A percentile compares a stretch with the other conserved stretches of the same genome.
These are phyloP conservation scores for Xerocomus amazonicus DNA, from an alignment of 1,284 basidiomycete genomes.

Conservation along the genomic window DNA sequence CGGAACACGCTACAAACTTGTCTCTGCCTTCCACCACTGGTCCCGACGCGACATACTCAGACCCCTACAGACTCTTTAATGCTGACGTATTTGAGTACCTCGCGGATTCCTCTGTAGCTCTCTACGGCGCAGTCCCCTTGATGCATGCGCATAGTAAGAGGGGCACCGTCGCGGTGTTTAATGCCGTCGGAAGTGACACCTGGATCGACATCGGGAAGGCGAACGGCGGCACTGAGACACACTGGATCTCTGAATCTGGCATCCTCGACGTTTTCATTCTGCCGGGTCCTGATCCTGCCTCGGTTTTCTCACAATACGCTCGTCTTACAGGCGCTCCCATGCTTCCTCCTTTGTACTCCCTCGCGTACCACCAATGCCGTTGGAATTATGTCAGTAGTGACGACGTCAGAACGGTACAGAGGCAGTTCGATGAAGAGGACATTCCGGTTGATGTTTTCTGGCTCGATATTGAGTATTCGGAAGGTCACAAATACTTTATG, in stretches of 20 bases:
- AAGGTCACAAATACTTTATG: slow-evolving; percentile 96
- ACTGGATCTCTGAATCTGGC: slow-evolving; percentile 97
- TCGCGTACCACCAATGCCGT: slow-evolving; percentile 96
- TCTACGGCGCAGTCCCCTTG: slow-evolving; percentile 90
- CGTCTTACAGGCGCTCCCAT: slow-evolving; percentile 81
- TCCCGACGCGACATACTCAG: slow-evolving; percentile 67
- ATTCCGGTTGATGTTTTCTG: slow-evolving; percentile 97
- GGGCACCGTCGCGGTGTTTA: slow-evolving; percentile 88
- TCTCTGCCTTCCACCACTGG: slow-evolving; percentile 84
- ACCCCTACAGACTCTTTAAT: slow-evolving; percentile 96
- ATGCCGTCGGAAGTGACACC: slow-evolving; percentile 90
- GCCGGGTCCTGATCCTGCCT: slow-evolving; percentile 80
- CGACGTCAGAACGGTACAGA: slow-evolving; percentile 86
- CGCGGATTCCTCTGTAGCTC: slow-evolving; percentile 85
- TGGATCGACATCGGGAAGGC: slow-evolving; percentile 86
- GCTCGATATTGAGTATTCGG: slow-evolving; percentile 97
- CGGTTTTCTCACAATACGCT: slow-evolving; percentile 85
- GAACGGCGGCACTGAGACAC: slow-evolving; percentile 60
- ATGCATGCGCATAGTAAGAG: slow-evolving; percentile 88
- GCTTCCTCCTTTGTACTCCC: slow-evolving; percentile 86
- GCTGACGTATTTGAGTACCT: slow-evolving; percentile 98
- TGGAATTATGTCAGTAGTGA: slow-evolving; percentile 97
- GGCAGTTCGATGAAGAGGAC: slow-evolving; percentile 87
- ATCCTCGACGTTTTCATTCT: slow-evolving; percentile 94
- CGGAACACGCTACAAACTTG: slow-evolving; percentile 92